These are phyloP conservation scores for Thalassiosira sp. DNA, from an alignment of 352 stramenopile genomes.

Conservation along the genomic window DNA sequence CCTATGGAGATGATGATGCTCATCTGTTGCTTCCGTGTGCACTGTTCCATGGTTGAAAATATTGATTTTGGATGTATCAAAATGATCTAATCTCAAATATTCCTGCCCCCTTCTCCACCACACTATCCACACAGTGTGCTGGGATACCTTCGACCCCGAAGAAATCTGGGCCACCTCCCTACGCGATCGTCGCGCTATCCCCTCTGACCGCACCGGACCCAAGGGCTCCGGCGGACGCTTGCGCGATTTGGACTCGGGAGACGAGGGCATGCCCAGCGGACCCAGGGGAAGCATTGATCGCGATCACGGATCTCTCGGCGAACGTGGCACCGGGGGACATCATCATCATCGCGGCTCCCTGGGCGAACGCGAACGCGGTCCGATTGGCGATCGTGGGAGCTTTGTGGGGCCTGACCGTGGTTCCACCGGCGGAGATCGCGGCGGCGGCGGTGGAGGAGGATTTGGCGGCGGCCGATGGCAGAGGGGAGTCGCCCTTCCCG, in stretches of 20 bases:
- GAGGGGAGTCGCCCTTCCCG: slow-evolving; percentile 65
- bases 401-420: too few relatives aligned
- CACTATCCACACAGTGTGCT: slow-evolving; percentile 59
- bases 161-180: slow-evolving; percentile 64
- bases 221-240: not conserved
- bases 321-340: too few relatives aligned
- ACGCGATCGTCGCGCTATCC: slow-evolving; percentile 18
- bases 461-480: slow-evolving; percentile 51
- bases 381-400: not conserved
- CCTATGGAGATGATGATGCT: too few relatives aligned
- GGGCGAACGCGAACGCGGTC: too few relatives aligned
- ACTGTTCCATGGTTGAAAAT: too few relatives aligned
- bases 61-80: too few relatives aligned
- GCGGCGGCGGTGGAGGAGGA: not conserved
- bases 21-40: too few relatives aligned
- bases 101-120: too few relatives aligned
- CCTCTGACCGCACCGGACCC: not conserved
- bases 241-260: slow-evolving; percentile 11
- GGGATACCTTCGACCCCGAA: slow-evolving; percentile 77
- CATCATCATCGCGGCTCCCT: too few relatives aligned
- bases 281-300: not conserved
- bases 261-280: slow-evolving; percentile 6
- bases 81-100: too few relatives aligned
- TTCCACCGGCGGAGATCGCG: not conserved
- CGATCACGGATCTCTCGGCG: too few relatives aligned